Evolutionary conservation across 163 green algal species (phyloP).

Genomic region (Coccomyxa subellipsoidea): DNA sequence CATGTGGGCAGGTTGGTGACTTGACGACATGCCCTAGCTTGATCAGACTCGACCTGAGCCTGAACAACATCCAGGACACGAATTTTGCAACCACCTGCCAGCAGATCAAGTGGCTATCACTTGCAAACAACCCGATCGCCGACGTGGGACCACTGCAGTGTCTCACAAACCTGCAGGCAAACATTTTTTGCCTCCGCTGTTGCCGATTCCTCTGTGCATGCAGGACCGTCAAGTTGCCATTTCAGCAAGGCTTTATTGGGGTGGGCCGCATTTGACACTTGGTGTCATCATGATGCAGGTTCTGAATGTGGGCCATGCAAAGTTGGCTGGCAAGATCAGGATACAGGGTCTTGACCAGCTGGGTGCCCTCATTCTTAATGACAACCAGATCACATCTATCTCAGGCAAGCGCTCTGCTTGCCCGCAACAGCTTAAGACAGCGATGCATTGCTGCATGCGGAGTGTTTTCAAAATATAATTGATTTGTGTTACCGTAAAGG

Average conservation of each 20-base stretch:
- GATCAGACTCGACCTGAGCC: background rate
- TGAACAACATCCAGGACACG: background rate
- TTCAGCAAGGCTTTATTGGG: too few relatives aligned
- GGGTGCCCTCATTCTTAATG: constrained; percentile 49
- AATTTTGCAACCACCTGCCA: background rate
- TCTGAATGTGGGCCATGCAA: constrained; percentile 41
- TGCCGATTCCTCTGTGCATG: background rate
- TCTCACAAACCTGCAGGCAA: background rate
- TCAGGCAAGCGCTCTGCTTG: constrained; percentile 14
- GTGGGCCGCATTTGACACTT: background rate
- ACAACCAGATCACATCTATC: constrained; percentile 38
- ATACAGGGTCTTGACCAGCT: constrained; percentile 27
- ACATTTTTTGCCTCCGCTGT: background rate
- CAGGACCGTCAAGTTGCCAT: too few relatives aligned
- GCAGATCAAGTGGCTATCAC: background rate
- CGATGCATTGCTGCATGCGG: too few relatives aligned
- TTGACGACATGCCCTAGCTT: background rate
- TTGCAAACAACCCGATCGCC: background rate
- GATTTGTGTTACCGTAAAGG: too few relatives aligned
- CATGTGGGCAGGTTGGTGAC: background rate
- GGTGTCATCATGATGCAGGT: constrained; percentile 21
- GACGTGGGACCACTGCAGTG: background rate
- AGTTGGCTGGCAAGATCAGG: constrained; percentile 29
- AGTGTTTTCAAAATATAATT: too few relatives aligned
- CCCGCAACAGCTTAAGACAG: too few relatives aligned